These are phyloP conservation scores for Talaromyces islandicus DNA, from an alignment of 2,329 filamentous ascomycete species.

Conservation along the genomic window DNA sequence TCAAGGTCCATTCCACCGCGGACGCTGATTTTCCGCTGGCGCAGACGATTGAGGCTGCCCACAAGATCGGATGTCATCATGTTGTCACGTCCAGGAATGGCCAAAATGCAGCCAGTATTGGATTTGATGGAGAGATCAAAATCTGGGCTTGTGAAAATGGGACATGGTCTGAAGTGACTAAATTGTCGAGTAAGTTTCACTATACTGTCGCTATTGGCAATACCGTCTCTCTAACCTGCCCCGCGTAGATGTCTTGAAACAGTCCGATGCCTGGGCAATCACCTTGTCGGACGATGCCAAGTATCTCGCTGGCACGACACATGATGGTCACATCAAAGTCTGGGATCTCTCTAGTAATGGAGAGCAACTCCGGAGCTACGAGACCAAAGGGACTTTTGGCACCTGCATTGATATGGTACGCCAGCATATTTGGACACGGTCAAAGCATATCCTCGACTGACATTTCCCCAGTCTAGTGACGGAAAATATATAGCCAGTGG, in stretches of 20 bases:
- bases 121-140: constrained; percentile 84
- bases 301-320: constrained; percentile 79
- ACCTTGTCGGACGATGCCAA: constrained; percentile 77
- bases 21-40: constrained; percentile 66
- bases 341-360: constrained; percentile 62
- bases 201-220: neutral
- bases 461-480: constrained; percentile 52
- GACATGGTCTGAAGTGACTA: constrained; percentile 47
- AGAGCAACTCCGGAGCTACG: constrained; percentile 71
- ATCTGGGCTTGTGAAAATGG: constrained; percentile 64
- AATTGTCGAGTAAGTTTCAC: constrained; percentile 34
- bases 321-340: constrained; percentile 81
- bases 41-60: constrained; percentile 73
- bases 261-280: constrained; percentile 78
- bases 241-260: constrained; percentile 41
- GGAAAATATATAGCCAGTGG: constrained; percentile 84
- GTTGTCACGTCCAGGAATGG: constrained; percentile 66
- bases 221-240: neutral
- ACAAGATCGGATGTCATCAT: constrained; percentile 89
- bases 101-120: constrained; percentile 69
- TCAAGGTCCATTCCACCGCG: constrained; percentile 72
- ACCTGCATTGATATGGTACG: constrained; percentile 73
- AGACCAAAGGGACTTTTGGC: constrained; percentile 89
- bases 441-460: neutral
- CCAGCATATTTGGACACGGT: neutral